Percentiles rank a stretch among this genome's conserved stretches.
Evolutionary conservation across 2,329 filamentous ascomycete species (phyloP).

Genomic region (Colletotrichum endophyticum): DNA sequence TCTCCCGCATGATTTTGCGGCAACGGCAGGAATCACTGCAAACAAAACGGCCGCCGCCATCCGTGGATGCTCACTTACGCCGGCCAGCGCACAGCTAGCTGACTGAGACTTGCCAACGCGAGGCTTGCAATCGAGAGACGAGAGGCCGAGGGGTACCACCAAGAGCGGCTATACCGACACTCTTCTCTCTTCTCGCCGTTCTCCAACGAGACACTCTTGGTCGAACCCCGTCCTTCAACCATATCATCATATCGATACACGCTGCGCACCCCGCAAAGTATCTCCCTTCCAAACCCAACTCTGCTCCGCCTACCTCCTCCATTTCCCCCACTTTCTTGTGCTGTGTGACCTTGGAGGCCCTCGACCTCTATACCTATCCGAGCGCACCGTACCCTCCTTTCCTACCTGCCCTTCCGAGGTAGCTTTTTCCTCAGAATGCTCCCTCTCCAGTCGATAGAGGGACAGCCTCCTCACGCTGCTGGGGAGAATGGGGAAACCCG

Average conservation of each 20-base stretch:
- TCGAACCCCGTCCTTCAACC: background rate
- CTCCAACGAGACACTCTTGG: background rate
- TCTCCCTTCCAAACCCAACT: slow-evolving; percentile 8
- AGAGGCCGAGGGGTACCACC: background rate
- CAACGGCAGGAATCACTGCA: background rate
- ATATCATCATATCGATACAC: slow-evolving; percentile 3
- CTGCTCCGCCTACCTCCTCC: slow-evolving; percentile 18
- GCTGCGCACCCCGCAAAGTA: slow-evolving; percentile 16
- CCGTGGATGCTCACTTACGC: background rate
- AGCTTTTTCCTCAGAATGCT: slow-evolving; percentile 47
- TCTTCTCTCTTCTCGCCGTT: background rate
- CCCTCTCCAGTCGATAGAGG: slow-evolving; percentile 58
- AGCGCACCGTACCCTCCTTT: slow-evolving; percentile 26
- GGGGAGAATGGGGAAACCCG: slow-evolving; percentile 57
- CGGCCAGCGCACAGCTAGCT: background rate
- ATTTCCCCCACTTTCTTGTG: slow-evolving; percentile 31
- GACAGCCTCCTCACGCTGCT: slow-evolving; percentile 36
- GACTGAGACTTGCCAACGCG: background rate
- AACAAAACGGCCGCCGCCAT: background rate
- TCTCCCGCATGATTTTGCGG: slow-evolving; percentile 2
- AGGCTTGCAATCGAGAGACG: slow-evolving; percentile 2
- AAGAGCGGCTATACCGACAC: background rate
- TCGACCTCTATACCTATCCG: slow-evolving; percentile 22
- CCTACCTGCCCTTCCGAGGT: background rate
- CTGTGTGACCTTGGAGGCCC: slow-evolving; percentile 35